These are phyloP conservation scores for Dorcoceras hygrometricum DNA, from an alignment of 257 asterid genomes.

Conservation along the genomic window DNA sequence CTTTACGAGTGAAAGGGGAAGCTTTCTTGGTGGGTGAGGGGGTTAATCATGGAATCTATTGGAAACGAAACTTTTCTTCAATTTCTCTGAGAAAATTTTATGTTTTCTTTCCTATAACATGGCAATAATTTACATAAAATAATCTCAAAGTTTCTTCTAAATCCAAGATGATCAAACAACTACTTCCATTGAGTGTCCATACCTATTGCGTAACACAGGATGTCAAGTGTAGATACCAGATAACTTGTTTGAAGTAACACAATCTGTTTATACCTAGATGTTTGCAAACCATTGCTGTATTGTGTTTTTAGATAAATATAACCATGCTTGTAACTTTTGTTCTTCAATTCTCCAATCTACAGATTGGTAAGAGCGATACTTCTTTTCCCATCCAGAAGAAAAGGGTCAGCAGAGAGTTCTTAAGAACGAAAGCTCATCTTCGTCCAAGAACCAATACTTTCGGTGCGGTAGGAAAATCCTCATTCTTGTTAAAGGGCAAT, in stretches of 20 bases:
- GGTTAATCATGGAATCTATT: constrained; percentile 14
- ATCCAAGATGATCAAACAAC: constrained; percentile 7
- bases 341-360: constrained; percentile 20
- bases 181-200: constrained; percentile 19
- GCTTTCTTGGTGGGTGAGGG: too few species aligned
- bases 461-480: constrained; percentile 78
- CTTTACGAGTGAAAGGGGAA: not conserved
- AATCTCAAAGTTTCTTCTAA: constrained; percentile 13
- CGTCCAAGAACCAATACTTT: constrained; percentile 97
- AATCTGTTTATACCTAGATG: constrained; percentile 18
- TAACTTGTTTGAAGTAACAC: constrained; percentile 9
- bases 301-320: constrained; percentile 12
- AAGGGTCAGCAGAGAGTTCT: constrained; percentile 87
- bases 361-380: constrained; percentile 89
- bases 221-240: not conserved
- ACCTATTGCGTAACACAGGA: constrained; percentile 8
- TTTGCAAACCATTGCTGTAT: constrained; percentile 11
- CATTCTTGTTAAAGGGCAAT: constrained; percentile 19
- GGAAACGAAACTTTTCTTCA: not conserved
- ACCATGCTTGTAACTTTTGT: constrained; percentile 14
- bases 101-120: not conserved
- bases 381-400: constrained; percentile 96
- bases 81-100: constrained; percentile 1
- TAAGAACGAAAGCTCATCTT: constrained; percentile 97
- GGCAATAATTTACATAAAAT: not conserved